phyloP scores from a whole-genome alignment of 305 asterid genomes.

The Ajuga reptans region DNA sequence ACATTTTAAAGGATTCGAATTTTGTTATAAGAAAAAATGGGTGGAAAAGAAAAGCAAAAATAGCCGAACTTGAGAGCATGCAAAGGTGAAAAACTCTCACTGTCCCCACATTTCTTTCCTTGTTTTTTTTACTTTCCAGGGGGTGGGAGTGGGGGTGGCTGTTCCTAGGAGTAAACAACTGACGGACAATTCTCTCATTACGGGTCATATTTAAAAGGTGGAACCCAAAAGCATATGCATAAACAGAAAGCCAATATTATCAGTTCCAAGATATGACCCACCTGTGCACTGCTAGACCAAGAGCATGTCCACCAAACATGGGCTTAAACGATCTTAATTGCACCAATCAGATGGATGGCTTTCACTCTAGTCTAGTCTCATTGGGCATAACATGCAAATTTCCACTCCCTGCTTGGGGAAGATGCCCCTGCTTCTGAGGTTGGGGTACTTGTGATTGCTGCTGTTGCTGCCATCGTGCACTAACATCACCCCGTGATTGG shows the following conservation, averaged over 20 bases:
- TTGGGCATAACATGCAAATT: constrained; percentile 32
- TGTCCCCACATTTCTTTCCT: too few relatives aligned
- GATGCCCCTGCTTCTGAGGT: constrained; percentile 33
- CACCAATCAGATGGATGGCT: constrained; percentile 18
- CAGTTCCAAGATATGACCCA: constrained; percentile 18
- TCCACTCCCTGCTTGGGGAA: constrained; percentile 43
- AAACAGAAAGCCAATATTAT: background rate
- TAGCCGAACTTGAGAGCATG: background rate
- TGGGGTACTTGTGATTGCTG: constrained; percentile 32
- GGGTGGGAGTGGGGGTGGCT: too few relatives aligned
- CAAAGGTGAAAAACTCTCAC: background rate
- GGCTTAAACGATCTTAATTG: constrained; percentile 28
- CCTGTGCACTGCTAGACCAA: constrained; percentile 52
- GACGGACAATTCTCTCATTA: too few relatives aligned
- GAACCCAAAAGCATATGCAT: too few relatives aligned
- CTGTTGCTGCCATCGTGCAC: constrained; percentile 40
- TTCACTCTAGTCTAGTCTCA: constrained; percentile 39
- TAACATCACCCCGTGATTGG: constrained; percentile 35
- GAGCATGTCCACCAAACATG: constrained; percentile 35
- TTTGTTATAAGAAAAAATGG: too few relatives aligned
- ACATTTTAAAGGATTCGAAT: too few relatives aligned
- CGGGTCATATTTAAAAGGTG: too few relatives aligned
- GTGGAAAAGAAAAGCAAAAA: too few relatives aligned
- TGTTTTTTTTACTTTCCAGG: too few relatives aligned
- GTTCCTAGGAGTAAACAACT: too few relatives aligned